Base-by-base conservation (phyloP, 2,329 filamentous ascomycete genomes). In the Pseudocercospora fuligena region DNA sequence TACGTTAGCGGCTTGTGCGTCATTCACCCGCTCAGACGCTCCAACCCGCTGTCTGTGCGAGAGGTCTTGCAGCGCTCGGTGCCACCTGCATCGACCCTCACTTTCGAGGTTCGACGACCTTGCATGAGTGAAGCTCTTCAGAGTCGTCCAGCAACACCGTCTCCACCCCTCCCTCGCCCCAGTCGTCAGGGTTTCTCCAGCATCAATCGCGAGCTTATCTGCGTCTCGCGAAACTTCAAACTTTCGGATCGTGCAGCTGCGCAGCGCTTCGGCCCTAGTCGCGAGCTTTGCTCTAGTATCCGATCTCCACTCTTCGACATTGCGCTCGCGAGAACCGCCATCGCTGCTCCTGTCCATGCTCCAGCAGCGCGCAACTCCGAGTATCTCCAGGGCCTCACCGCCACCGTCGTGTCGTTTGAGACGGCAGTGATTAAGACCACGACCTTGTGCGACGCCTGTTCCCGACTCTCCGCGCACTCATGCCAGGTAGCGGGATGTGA, bases 401-500 rank as follows among this genome's bases (percentile, higher is more conserved):
- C 73, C 72, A 71, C 73, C 67, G 69, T 70, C 69, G 67, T 69
- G 71, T 69, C 62, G 54, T 62, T 63, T 70, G 69, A 70, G 66
- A 69, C 68, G 67, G 58, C 66, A 64, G 57, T 65, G 67, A 70
- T 66, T 65, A 60, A 63, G 59, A 58, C 63, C 61, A 66, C 69
- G 63, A 60, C 67, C 53, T 66, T 73, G 72, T 72, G 67, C 70
- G 66, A 74, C 73, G 51, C 60, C 59, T 59, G n/a, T 62, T 62
- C 64, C 63, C 58, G 66, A 64, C 69, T 54, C 66, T 61, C 56
- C 64, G 65, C 63, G 56, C 66, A 36, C 59, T 67, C 64, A 70
- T 69, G 70, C 67, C 70, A 71, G 69, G 68, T 66, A 59, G 72
- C 73, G 75, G 72, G 75, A 75, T 76, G 76, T 77, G 76, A 78